Percentiles rank a stretch among this genome's conserved stretches.
Conservation (phyloP, 495 filamentous ascomycete species). For the Neurospora pannonica region DNA sequence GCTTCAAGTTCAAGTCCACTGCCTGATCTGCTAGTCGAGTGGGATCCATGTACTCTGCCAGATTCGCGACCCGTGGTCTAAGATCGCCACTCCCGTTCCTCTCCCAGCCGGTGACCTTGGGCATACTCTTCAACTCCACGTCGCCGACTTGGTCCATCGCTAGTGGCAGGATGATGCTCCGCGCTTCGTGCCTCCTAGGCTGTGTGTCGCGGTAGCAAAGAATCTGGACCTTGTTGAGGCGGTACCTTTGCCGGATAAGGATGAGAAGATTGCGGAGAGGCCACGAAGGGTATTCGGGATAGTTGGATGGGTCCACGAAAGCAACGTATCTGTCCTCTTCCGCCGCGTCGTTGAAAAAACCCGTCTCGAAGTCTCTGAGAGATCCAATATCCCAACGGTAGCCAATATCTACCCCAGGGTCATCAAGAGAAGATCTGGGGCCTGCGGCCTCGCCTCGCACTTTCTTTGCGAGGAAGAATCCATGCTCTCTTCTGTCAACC, state of each 20-base stretch:
- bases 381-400: slow-evolving; percentile 67
- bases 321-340: slow-evolving; percentile 67
- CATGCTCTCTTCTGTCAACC: slow-evolving; percentile 71
- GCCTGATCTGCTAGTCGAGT: slow-evolving; percentile 77
- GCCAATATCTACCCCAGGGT: slow-evolving; percentile 36
- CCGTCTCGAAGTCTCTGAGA: slow-evolving; percentile 68
- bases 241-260: slow-evolving; percentile 73
- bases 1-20: slow-evolving; percentile 94
- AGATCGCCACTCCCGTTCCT: slow-evolving; percentile 68
- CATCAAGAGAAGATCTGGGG: slow-evolving; percentile 16
- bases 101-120: slow-evolving; percentile 93
- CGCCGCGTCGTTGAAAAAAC: slow-evolving; percentile 68
- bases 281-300: slow-evolving; percentile 78
- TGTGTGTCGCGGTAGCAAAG: slow-evolving; percentile 87
- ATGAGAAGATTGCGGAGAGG: slow-evolving; percentile 84
- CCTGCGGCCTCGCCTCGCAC: slow-evolving; percentile 33
- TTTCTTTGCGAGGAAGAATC: slow-evolving; percentile 87
- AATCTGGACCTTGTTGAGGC: slow-evolving; percentile 66
- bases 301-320: slow-evolving; percentile 90
- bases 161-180: slow-evolving; percentile 68
- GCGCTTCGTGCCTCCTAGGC: slow-evolving; percentile 59
- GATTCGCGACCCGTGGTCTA: slow-evolving; percentile 61
- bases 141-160: slow-evolving; percentile 40
- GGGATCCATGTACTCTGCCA: slow-evolving; percentile 90
- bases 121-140: slow-evolving; percentile 44